Conservation (phyloP, 2,329 filamentous ascomycete genomes). For the Nannizziopsis barbatae region DNA sequence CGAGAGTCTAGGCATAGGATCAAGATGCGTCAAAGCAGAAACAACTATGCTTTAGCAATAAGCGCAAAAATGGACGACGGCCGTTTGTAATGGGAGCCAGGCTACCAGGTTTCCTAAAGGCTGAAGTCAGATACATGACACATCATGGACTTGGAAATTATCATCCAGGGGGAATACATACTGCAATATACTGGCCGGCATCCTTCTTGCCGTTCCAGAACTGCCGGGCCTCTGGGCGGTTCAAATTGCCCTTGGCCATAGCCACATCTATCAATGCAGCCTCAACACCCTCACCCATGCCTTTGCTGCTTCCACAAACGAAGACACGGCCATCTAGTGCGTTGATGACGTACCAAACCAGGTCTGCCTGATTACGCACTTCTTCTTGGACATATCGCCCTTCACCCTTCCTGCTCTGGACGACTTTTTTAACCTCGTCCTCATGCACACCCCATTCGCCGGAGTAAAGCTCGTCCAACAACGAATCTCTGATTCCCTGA, state of each 20-base stretch:
- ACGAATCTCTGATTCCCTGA: conserved; percentile 84
- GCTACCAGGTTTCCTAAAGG: conserved; percentile 9
- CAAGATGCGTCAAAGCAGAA: too few relatives aligned
- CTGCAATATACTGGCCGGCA: conserved; percentile 89
- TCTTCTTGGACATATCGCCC: conserved; percentile 95
- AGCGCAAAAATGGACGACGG: neutral
- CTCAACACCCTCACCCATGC: conserved; percentile 96
- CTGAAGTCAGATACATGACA: neutral
- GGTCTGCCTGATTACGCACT: conserved; percentile 75
- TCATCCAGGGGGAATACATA: conserved; percentile 20
- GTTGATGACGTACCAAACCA: conserved; percentile 98
- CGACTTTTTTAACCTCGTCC: conserved; percentile 69
- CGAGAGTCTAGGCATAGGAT: too few relatives aligned
- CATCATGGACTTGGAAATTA: neutral
- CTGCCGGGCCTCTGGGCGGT: conserved; percentile 64
- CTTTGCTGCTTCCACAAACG: conserved; percentile 87
- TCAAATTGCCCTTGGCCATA: conserved; percentile 82
- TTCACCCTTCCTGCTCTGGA: conserved; percentile 63
- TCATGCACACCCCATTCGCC: conserved; percentile 95
- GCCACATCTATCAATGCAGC: conserved; percentile 77
- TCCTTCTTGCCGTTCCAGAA: conserved; percentile 92
- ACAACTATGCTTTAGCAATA: neutral
- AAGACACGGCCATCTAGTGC: conserved; percentile 91
- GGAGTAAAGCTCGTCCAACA: conserved; percentile 90
- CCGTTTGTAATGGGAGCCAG: neutral